These are phyloP conservation scores for Gaeumannomyces sp. DNA, from an alignment of 2,329 filamentous ascomycete species.

Conservation along the genomic window DNA sequence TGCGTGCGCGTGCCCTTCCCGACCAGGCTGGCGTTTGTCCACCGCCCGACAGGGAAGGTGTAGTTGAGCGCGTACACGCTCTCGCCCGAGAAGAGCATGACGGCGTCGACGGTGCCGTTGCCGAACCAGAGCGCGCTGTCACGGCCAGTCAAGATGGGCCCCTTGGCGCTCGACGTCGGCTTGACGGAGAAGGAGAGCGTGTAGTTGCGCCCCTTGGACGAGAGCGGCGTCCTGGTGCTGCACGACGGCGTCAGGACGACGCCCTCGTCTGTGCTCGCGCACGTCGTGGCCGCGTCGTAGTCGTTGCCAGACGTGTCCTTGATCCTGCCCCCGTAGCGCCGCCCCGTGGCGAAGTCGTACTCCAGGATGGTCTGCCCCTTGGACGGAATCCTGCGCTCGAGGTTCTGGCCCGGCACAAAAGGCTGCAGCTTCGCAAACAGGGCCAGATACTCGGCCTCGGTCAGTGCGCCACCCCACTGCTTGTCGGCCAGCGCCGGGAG, in stretches of 20 bases:
- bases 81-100: constrained; percentile 29
- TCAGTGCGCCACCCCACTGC: constrained; percentile 45
- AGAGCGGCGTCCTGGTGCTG: constrained; percentile 37
- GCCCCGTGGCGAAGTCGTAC: constrained; percentile 23
- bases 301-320: constrained; percentile 31
- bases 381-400: constrained; percentile 36
- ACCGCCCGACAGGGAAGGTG: constrained; percentile 23
- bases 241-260: constrained; percentile 31
- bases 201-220: constrained; percentile 51
- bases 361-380: constrained; percentile 27
- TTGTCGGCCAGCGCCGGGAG: constrained; percentile 46
- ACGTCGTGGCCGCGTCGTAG: constrained; percentile 34
- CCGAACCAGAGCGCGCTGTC: constrained; percentile 37
- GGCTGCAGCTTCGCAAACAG: constrained; percentile 33
- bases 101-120: constrained; percentile 21
- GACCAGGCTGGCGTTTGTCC: constrained; percentile 24
- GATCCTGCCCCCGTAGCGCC: constrained; percentile 16
- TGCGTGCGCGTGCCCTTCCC: constrained; percentile 28
- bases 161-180: constrained; percentile 22
- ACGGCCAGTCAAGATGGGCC: constrained; percentile 33
- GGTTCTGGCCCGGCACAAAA: constrained; percentile 39
- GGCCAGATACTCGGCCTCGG: constrained; percentile 29
- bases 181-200: constrained; percentile 38
- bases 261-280: constrained; percentile 22
- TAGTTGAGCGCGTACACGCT: constrained; percentile 30